A percentile compares a stretch with the other conserved stretches of the same genome.
Conservation (phyloP, 805 yeast genomes). For the Ogataea salicorniae region DNA sequence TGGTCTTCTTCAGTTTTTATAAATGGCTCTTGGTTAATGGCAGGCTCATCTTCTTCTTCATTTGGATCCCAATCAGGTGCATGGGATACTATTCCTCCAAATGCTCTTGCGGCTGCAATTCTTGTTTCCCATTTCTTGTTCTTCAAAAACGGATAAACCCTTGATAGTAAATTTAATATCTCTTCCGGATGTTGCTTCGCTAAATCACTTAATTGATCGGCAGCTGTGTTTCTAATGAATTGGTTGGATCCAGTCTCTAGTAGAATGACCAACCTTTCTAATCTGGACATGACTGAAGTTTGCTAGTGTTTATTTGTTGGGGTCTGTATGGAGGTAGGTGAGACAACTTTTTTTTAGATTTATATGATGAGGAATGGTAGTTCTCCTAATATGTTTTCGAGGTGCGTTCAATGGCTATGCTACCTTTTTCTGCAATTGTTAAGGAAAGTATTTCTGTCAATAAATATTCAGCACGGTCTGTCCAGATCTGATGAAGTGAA, state of each 20-base stretch:
- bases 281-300: conserved; percentile 26
- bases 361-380: too few relatives aligned
- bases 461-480: too few relatives aligned
- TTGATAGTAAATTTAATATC: conserved; percentile 68
- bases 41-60: conserved; percentile 7
- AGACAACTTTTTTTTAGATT: neutral
- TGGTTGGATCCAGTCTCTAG: conserved; percentile 94
- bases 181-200: conserved; percentile 96
- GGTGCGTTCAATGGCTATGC: too few relatives aligned
- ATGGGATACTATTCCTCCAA: conserved; percentile 86
- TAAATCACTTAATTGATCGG: conserved; percentile 91
- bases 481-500: too few relatives aligned
- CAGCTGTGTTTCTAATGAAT: conserved; percentile 91
- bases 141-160: conserved; percentile 85
- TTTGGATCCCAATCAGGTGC: conserved; percentile 85
- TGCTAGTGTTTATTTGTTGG: neutral
- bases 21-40: conserved; percentile 21
- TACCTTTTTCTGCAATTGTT: too few relatives aligned
- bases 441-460: too few relatives aligned
- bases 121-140: conserved; percentile 94
- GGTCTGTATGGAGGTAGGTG: neutral
- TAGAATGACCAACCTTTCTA: conserved; percentile 34
- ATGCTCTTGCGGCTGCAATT: conserved; percentile 88
- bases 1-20: conserved; percentile 4
- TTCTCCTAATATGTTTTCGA: too few relatives aligned